These are phyloP conservation scores for Myrmaecium sp. DNA, from an alignment of 2,329 filamentous ascomycete species.

Conservation along the genomic window DNA sequence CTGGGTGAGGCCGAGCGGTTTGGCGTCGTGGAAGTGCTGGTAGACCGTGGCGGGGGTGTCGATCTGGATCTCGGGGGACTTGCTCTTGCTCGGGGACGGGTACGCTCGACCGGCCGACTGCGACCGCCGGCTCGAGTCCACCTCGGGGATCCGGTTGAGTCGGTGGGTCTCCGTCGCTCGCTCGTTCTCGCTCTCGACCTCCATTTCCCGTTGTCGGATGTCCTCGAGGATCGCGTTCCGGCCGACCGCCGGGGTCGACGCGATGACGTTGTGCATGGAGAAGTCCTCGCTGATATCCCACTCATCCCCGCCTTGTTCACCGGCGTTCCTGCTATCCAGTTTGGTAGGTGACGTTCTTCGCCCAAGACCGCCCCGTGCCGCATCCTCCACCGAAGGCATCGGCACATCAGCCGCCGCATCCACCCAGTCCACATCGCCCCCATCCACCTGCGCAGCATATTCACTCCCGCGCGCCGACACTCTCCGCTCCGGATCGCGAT, in stretches of 20 bases:
- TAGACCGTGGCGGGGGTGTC: too few relatives aligned
- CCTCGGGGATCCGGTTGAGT: constrained; percentile 13
- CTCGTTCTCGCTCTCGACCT: constrained; percentile 21
- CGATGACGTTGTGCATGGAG: constrained; percentile 27
- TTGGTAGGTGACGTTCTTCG: too few relatives aligned
- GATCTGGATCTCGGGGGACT: too few relatives aligned
- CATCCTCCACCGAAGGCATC: constrained; percentile 23
- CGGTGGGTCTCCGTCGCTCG: constrained; percentile 15
- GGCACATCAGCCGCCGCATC: constrained; percentile 18
- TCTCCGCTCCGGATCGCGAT: constrained; percentile 6
- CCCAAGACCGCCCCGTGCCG: too few relatives aligned
- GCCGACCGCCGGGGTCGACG: constrained; percentile 29
- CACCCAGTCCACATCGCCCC: background rate
- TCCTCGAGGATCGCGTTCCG: constrained; percentile 25
- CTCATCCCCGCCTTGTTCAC: too few relatives aligned
- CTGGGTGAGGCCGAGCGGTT: too few relatives aligned
- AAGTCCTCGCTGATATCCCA: constrained; percentile 27
- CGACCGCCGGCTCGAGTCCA: too few relatives aligned
- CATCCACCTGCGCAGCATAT: constrained; percentile 5
- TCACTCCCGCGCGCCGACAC: constrained; percentile 4
- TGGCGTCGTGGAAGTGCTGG: too few relatives aligned
- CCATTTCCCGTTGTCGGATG: constrained; percentile 22
- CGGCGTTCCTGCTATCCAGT: too few relatives aligned
- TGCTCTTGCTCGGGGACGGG: too few relatives aligned
- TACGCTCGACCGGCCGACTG: too few relatives aligned